Evolutionary conservation across 2,329 filamentous ascomycete species (phyloP).

Genomic region (Aspergillus sp.): DNA sequence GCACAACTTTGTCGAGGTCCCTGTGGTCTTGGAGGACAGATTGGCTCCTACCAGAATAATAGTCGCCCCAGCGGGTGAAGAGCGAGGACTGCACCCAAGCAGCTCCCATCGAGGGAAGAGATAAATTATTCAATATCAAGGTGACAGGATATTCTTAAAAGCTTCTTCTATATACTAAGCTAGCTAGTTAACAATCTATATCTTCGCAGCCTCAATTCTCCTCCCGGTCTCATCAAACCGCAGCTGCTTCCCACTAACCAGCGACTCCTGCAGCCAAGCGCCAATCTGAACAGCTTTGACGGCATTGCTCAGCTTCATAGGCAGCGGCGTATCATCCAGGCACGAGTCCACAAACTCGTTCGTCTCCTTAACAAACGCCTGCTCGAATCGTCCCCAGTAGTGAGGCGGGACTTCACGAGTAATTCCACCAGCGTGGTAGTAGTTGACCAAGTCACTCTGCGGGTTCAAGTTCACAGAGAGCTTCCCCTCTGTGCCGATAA

Average conservation of each 20-base stretch:
- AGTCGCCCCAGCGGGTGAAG: no score
- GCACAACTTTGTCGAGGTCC: no score
- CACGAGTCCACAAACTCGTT: slow-evolving; percentile 63
- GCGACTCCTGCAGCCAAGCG: slow-evolving; percentile 57
- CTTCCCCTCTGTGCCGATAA: slow-evolving; percentile 67
- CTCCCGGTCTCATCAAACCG: slow-evolving; percentile 58
- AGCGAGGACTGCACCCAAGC: no score
- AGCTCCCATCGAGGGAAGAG: no score
- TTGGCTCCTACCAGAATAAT: no score
- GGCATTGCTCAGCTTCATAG: slow-evolving; percentile 58
- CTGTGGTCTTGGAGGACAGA: no score
- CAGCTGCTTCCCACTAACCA: slow-evolving; percentile 57
- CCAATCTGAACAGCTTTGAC: slow-evolving; percentile 61
- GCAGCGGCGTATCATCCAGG: slow-evolving; percentile 56
- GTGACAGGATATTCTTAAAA: no score
- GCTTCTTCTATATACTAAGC: no score
- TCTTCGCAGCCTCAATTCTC: slow-evolving; percentile 35
- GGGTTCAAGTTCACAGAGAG: slow-evolving; percentile 63
- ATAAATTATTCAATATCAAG: no score
- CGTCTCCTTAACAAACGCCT: slow-evolving; percentile 64
- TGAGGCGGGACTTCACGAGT: slow-evolving; percentile 60
- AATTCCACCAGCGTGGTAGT: slow-evolving; percentile 56
- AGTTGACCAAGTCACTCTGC: slow-evolving; percentile 54
- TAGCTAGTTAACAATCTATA: background rate
- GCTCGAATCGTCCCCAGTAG: slow-evolving; percentile 65